These are phyloP conservation scores for Candida silvicultrix DNA, from an alignment of 805 yeast genomes.

Conservation along the genomic window DNA sequence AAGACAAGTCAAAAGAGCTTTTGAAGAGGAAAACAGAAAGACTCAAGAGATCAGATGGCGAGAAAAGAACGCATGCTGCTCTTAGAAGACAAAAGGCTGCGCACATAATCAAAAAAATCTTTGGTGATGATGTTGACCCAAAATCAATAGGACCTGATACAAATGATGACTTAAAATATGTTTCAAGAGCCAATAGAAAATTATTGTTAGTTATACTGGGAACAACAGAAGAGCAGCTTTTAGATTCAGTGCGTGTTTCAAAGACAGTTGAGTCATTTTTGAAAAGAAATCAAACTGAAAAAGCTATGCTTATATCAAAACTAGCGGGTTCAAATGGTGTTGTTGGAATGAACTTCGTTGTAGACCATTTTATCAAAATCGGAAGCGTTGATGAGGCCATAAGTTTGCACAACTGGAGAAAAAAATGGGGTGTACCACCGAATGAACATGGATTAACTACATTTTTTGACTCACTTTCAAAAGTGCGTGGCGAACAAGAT, in stretches of 20 bases:
- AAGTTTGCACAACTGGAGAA: slow-evolving; percentile 45
- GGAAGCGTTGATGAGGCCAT: slow-evolving; percentile 42
- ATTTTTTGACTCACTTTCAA: slow-evolving; percentile 38
- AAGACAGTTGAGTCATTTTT: slow-evolving; percentile 48
- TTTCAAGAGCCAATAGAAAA: slow-evolving; percentile 33
- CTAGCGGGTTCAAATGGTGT: slow-evolving; percentile 43
- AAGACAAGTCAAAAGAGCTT: background rate
- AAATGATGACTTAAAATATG: slow-evolving; percentile 25
- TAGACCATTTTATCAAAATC: slow-evolving; percentile 39
- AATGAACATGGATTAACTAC: slow-evolving; percentile 44
- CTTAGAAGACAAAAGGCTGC: slow-evolving; percentile 18
- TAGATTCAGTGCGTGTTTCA: slow-evolving; percentile 52
- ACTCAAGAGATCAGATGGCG: background rate
- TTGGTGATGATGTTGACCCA: slow-evolving; percentile 17
- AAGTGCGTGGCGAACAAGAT: slow-evolving; percentile 14
- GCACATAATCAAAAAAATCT: slow-evolving; percentile 10
- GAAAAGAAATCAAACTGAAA: slow-evolving; percentile 37
- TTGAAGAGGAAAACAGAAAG: background rate
- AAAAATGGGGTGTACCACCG: slow-evolving; percentile 53
- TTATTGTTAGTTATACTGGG: slow-evolving; percentile 53
- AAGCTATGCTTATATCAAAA: slow-evolving; percentile 48
- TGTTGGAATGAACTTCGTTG: slow-evolving; percentile 59
- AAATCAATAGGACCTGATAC: slow-evolving; percentile 30
- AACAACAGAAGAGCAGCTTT: slow-evolving; percentile 46
- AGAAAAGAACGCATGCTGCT: background rate